Evolutionary conservation across 1,284 basidiomycete species (phyloP).

Genomic region (Peniophora sp.): DNA sequence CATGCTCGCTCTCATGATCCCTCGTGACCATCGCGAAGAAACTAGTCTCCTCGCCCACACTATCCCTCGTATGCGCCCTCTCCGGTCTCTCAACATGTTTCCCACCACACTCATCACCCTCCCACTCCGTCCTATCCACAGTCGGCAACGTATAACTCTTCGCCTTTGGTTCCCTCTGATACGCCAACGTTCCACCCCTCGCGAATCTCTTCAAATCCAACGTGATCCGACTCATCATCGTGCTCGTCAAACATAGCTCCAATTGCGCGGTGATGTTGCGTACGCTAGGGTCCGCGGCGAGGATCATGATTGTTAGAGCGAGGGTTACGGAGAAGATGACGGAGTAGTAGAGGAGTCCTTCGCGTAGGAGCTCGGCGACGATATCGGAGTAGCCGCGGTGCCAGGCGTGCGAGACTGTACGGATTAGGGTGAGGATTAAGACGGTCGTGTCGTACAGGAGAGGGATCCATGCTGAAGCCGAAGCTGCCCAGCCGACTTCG

Average conservation of each 20-base stretch:
- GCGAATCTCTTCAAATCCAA: constrained; percentile 28
- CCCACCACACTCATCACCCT: too few species aligned
- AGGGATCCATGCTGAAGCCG: constrained; percentile 48
- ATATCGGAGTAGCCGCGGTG: constrained; percentile 32
- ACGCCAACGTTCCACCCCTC: background rate
- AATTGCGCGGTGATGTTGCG: constrained; percentile 47
- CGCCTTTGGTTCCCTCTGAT: background rate
- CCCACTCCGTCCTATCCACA: too few species aligned
- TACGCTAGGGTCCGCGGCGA: constrained; percentile 30
- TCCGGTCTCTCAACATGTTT: too few species aligned
- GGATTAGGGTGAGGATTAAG: constrained; percentile 36
- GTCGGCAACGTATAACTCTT: too few species aligned
- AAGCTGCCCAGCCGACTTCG: constrained; percentile 21
- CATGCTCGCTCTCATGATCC: background rate
- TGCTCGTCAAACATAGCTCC: constrained; percentile 23
- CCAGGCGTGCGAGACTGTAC: constrained; percentile 32
- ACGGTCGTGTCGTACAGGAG: constrained; percentile 47
- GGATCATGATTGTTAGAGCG: constrained; percentile 45
- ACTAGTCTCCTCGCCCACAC: background rate
- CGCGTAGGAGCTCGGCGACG: constrained; percentile 38
- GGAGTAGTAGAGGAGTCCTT: constrained; percentile 50
- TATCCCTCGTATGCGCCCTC: background rate
- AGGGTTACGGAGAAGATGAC: constrained; percentile 46
- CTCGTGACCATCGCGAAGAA: constrained; percentile 1
- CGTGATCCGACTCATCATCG: constrained; percentile 48